Conservation (phyloP, 2,329 filamentous ascomycete genomes). For the Fusarium pseudonygamai region DNA sequence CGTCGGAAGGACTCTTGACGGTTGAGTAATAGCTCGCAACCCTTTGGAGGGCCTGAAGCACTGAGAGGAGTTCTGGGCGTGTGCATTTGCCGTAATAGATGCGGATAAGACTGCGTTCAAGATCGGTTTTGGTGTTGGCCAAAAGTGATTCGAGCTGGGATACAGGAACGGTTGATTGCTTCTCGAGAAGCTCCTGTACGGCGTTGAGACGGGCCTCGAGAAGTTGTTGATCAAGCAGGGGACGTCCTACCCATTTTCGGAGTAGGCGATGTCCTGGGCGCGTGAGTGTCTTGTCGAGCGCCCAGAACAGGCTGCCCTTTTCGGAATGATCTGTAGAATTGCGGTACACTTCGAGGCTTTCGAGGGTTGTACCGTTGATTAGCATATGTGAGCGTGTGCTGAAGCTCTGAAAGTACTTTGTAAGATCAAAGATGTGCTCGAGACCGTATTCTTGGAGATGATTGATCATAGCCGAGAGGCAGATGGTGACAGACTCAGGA, state of each 20-base stretch:
- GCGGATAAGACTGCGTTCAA: conserved; percentile 91
- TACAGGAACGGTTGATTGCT: conserved; percentile 71
- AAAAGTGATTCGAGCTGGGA: conserved; percentile 81
- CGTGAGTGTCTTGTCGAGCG: conserved; percentile 90
- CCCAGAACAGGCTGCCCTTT: conserved; percentile 94
- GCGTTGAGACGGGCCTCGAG: conserved; percentile 84
- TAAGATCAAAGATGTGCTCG: conserved; percentile 94
- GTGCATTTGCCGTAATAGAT: conserved; percentile 98
- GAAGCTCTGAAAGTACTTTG: conserved; percentile 97
- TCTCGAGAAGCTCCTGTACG: conserved; percentile 84
- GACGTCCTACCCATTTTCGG: conserved; percentile 93
- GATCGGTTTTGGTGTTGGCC: conserved; percentile 76
- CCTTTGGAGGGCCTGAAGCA: conserved; percentile 85
- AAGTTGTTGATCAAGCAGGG: conserved; percentile 77
- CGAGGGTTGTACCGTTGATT: conserved; percentile 92
- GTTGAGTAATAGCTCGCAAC: conserved; percentile 80
- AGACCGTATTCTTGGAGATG: conserved; percentile 92
- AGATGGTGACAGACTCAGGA: conserved; percentile 87
- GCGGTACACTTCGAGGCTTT: conserved; percentile 93
- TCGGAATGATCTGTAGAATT: conserved; percentile 89
- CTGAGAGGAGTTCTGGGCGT: conserved; percentile 83
- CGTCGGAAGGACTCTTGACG: conserved; percentile 70
- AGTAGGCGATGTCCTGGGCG: conserved; percentile 88
- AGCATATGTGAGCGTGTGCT: conserved; percentile 95
- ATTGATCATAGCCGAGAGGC: conserved; percentile 94